Evolutionary conservation across 192 early-diverging fungal species (phyloP).

Genomic region (Backusella morwellensis): DNA sequence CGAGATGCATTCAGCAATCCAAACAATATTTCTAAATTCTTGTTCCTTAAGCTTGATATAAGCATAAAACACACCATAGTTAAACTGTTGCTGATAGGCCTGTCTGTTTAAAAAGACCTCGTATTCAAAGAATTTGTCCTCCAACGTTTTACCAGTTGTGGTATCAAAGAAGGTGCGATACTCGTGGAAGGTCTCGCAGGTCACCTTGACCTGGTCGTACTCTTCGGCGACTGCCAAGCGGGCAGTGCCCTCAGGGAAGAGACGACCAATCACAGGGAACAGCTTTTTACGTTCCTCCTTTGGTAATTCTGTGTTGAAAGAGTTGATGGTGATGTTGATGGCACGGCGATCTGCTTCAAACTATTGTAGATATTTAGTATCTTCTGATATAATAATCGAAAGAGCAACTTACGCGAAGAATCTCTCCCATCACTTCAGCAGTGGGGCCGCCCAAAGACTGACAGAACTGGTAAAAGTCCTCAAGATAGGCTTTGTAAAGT

Average conservation of each 20-base stretch:
- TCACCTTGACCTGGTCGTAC: constrained; percentile 87
- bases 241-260: constrained; percentile 90
- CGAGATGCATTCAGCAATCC: constrained; percentile 99
- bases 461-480: constrained; percentile 96
- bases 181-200: constrained; percentile 82
- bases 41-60: constrained; percentile 98
- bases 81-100: constrained; percentile 95
- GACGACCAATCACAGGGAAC: constrained; percentile 85
- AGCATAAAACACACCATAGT: constrained; percentile 93
- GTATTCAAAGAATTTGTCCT: constrained; percentile 94
- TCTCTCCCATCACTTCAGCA: constrained; percentile 89
- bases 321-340: constrained; percentile 99
- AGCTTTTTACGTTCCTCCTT: constrained; percentile 97
- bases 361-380: constrained; percentile 22
- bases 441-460: constrained; percentile 79
- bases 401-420: constrained; percentile 65
- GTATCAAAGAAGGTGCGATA: constrained; percentile 86
- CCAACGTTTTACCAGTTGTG: constrained; percentile 65
- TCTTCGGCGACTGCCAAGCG: constrained; percentile 89
- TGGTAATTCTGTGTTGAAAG: constrained; percentile 93
- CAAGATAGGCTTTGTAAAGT: constrained; percentile 97
- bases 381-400: too few species aligned
- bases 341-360: constrained; percentile 98
- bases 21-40: constrained; percentile 97
- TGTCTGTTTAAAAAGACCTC: constrained; percentile 94